Evolutionary conservation across 208 protist species (phyloP), one percentile per base, ranked within the genome.

Genomic region (Acanthamoeba triangularis): DNA sequence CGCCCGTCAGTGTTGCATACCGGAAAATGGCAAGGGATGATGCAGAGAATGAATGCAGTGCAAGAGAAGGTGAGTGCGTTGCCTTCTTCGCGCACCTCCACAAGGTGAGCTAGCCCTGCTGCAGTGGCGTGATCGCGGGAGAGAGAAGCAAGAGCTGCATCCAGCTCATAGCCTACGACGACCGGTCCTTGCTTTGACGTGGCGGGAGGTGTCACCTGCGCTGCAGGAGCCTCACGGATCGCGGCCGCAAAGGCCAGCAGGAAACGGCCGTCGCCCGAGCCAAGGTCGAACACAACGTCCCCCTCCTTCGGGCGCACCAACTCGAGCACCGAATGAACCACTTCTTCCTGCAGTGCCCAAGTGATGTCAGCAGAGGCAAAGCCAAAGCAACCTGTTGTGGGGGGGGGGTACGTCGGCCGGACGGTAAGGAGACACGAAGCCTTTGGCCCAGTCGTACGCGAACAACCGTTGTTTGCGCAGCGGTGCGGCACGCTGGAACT

Each of bases 11-110:
- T 74, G 25, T 35, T n/a, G 65, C n/a, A 44, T 5, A 44, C 41
- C 41, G 5, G 41, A 44, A 3, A 67, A 67, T 1, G 61, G 61
- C 61, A 67, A 44, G 5, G 1, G 41, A 44, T 5, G 41, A 44
- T 44, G 61, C 61, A 67, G 61, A 67, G 28, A 67, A 20, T 1
- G 6, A n/a, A 2, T 2, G 33, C 2, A 67, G 23, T 3, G 61
- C 1, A 30, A 7, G 61, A 67, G 3, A 18, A 20, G 10, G 2
- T 52, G 49, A 52, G 52, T 20, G 52, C 65, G 23, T 74, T 78
- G 69, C 69, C 69, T 78, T 78, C 69, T 78, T 78, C 69, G 14
- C 69, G 69, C n/a, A 78, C 69, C 69, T 78, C 69, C 14, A 78
- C 33, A 23, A 78, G 69, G n/a, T 37, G 69, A 47, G 30, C 18